Evolutionary conservation across 169 alveolate species (phyloP).

Genomic region (Amoebophrya sp.): DNA sequence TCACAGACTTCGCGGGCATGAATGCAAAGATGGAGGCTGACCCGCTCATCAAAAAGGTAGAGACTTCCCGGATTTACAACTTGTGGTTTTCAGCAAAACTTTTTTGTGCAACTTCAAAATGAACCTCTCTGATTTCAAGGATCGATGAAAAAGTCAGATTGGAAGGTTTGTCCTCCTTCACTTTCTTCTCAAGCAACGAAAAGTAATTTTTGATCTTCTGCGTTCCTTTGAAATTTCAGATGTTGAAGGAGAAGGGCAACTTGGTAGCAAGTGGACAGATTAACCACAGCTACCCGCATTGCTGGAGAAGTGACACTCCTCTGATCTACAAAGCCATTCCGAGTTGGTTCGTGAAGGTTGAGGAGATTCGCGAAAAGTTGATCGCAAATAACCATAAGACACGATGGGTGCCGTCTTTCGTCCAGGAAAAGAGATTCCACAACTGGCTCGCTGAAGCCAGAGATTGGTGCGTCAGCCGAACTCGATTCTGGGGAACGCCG

Average conservation of each 20-base stretch:
- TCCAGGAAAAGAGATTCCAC: conserved; percentile 93
- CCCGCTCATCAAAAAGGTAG: conserved; percentile 15
- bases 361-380: conserved; percentile 79
- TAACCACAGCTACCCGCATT: conserved; percentile 92
- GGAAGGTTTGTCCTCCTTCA: no score
- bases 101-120: no score
- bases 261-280: background rate
- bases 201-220: no score
- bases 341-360: conserved; percentile 97
- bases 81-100: no score
- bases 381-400: conserved; percentile 65
- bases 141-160: no score
- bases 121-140: no score
- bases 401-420: conserved; percentile 83
- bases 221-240: no score
- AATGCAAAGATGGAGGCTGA: background rate
- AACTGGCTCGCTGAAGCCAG: conserved; percentile 98
- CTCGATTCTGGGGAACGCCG: conserved; percentile 97
- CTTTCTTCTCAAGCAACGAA: no score
- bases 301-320: conserved; percentile 99
- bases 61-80: no score
- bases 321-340: conserved; percentile 93
- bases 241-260: background rate
- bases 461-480: conserved; percentile 99
- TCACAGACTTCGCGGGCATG: background rate